Conservation (phyloP, 2,329 filamentous ascomycete species). For the Epichloe gansuensis region DNA sequence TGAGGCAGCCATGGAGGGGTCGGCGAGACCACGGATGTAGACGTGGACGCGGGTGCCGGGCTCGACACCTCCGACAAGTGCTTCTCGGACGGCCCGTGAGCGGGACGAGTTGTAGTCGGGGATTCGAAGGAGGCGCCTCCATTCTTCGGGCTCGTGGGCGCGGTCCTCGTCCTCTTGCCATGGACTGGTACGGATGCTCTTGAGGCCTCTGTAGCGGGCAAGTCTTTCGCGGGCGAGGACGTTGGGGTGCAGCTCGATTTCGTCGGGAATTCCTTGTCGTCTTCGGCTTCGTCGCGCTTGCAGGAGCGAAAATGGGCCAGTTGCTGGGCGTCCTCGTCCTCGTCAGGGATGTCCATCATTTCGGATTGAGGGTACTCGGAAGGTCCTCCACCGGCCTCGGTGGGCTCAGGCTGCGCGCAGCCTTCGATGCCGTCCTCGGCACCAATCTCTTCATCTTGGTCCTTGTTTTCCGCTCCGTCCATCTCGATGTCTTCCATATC, state of each 20-base stretch:
- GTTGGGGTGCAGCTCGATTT: slow-evolving; percentile 85
- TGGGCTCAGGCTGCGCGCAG: slow-evolving; percentile 51
- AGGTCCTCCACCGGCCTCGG: slow-evolving; percentile 61
- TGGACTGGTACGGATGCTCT: slow-evolving; percentile 73
- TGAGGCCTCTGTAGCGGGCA: slow-evolving; percentile 77
- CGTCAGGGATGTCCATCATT: slow-evolving; percentile 76
- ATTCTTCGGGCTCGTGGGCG: slow-evolving; percentile 79
- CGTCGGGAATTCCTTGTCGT: slow-evolving; percentile 92
- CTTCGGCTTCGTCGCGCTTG: slow-evolving; percentile 69
- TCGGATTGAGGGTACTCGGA: slow-evolving; percentile 92
- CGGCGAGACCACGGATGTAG: slow-evolving; percentile 48
- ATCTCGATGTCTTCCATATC: slow-evolving; percentile 61
- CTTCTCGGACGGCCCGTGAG: slow-evolving; percentile 65
- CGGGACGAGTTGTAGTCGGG: slow-evolving; percentile 82
- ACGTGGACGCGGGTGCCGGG: slow-evolving; percentile 76
- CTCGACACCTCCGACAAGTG: slow-evolving; percentile 74
- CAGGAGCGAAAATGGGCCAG: slow-evolving; percentile 70
- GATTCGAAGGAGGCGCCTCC: slow-evolving; percentile 74
- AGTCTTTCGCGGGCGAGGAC: slow-evolving; percentile 78
- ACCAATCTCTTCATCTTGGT: slow-evolving; percentile 46
- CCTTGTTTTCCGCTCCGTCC: slow-evolving; percentile 36
- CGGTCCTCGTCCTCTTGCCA: slow-evolving; percentile 87
- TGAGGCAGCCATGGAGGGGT: slow-evolving; percentile 29
- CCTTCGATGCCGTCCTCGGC: slow-evolving; percentile 80
- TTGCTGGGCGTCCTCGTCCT: slow-evolving; percentile 66